Base-by-base conservation (phyloP, 306 rosid species). In the Prunus mira region DNA sequence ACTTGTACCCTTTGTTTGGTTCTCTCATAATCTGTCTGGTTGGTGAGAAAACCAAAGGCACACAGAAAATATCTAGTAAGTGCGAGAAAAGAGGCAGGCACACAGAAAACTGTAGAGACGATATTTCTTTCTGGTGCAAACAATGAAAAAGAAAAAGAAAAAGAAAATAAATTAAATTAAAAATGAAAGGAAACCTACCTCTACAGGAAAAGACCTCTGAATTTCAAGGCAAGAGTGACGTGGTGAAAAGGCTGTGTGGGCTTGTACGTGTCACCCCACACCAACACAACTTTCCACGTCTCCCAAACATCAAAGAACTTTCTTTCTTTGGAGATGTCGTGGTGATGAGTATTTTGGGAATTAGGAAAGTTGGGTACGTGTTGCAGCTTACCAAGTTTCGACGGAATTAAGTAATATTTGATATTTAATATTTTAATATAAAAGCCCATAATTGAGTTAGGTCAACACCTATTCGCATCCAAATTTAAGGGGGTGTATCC, bases 201-300 rank as follows among this genome's bases (percentile, higher is more conserved):
- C 22, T 9, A 2, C 14, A 3, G 75, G 12, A 32, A 69, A 69
- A 13, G 12, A 12, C 34, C 7, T 60, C 19, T 11, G 18, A 60
- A 30, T 63, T 63, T 63, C 68, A 38, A 9, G 27, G 18, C 27
- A 38, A 12, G 30, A 41, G 19, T 45, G 77, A 60, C 56, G 46
- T 45, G 68, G 28, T 13, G 5, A 45, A 24, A 12, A 43, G 68
- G 28, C 27, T 27, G 27, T 24, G 12, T 24, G 7, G 45, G 45
- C 50, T 58, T 38, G 2, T 73, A 73, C 68, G 77, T 60, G 77
- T 60, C 77, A 5, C 62, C 25, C 28, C 51, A 69, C 61, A 0
- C 54, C 43, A 24, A 18, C 24, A 9, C 20, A 34, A 34, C 38
- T 38, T 54, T 54, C 76, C 54, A 56, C 76, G 76, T 72, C 54